Base-by-base conservation (phyloP, 768 basidiomycete genomes). In the Paxillus ammoniavirescens region DNA sequence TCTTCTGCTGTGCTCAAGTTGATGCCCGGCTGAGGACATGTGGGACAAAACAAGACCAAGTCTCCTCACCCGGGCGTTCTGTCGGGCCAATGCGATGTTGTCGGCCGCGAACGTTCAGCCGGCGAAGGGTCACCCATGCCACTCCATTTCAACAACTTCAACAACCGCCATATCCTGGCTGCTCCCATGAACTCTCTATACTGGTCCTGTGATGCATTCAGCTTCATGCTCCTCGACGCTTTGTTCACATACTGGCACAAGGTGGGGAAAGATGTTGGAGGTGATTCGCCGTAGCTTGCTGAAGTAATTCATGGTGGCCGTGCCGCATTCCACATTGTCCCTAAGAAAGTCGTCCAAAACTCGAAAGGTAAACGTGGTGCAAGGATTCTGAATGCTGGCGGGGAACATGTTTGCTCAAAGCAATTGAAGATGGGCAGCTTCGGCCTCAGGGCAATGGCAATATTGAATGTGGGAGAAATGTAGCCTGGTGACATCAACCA, bases 11-110 rank as follows among this genome's bases (percentile, higher is more conserved):
- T 21, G 21, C 21, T 21, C 21, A 21, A 3, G 21, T 21, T 21
- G 21, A 21, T 21, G 21, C 21, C 63, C 0, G 61, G 64, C 14
- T 68, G 66, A 3, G 64, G 68, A 47, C 69, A 72, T 4, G 63
- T 55, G 0, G 64, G 58, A 17, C 70, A 68, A 10, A 65, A 60
- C 1, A 67, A 26, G 31, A 33, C 31, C 31, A 33, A 12, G 9
- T 33, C 9, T 12, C 31, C 31, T 9, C 1, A 3, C 2, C 31
- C 31, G 2, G 2, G 1, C 8, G 9, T 12, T 33, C 31, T 2
- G 26, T 33, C 31, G 10, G 31, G 12, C 12, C 31, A n/a, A 63
- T 26, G 26, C 5, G 3, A 26, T 4, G 26, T 26, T 26, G 2
- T 2, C 6, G 3, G 26, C 26, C 5, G 26, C 3, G 5, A 5